Evolutionary conservation across 352 stramenopile species (phyloP), one percentile per base, ranked within the genome.

Genomic region (Phytophthora quininea): DNA sequence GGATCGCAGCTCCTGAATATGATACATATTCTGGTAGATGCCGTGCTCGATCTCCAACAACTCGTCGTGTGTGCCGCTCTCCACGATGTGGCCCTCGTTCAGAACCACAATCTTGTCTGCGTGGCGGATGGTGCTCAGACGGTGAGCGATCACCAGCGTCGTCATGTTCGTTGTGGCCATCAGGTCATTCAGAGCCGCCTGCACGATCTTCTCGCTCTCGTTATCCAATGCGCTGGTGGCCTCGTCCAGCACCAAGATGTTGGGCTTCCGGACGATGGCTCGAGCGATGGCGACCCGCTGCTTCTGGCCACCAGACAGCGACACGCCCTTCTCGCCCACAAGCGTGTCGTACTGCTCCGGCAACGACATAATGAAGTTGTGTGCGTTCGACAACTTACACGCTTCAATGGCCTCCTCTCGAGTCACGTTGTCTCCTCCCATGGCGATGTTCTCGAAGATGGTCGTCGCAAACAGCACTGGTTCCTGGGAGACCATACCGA

Each of bases 321-420:
- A 80, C 24, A 86, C 56, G 29, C 79, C 79, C 40, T 78, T 73
- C 62, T 86, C 77, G 15, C 79, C 79, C 1, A 88, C 68, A 33
- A 79, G 50, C 11, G 94, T 98, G 27, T 98, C 84, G 75, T 89
- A 98, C 40, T 89, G 78, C 37, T 97, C 67, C 3, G 86, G 82
- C 37, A 98, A 69, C 15, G 68, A 74, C 54, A 91, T 80, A 60
- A 99, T 95, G 61, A 98, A 98, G 24, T 84, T 62, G 56, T 94
- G 70, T 15, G 97, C 79, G 47, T 98, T 91, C 0, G 93, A 90
- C 60, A 84, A 67, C 64, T 90, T 81, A 2, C 90, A 90, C 2
- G 92, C 95, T 29, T 81, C 74, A 35, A 89, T 68, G 14, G 98
- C 71, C 48, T 97, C 85, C 49, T 89, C 88, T 14, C 51, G 59